Percentiles rank a stretch among this genome's conserved stretches.
phyloP scores from a whole-genome alignment of 352 stramenopile species.

The Globisporangium recalcitrans region DNA sequence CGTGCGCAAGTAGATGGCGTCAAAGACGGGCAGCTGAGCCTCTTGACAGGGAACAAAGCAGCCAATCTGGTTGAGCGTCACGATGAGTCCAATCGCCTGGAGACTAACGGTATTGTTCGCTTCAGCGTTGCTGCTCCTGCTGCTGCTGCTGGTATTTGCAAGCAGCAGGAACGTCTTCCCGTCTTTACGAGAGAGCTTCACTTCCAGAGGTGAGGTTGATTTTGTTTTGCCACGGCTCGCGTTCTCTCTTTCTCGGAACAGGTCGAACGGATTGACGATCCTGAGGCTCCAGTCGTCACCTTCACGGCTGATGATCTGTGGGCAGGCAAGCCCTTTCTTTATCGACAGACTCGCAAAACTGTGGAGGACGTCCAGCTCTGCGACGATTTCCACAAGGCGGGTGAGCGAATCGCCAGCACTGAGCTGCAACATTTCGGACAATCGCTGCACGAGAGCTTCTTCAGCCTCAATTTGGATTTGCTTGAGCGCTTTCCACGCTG shows the following conservation, averaged over 20 bases:
- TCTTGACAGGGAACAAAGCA: constrained; percentile 51
- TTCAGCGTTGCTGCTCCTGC: constrained; percentile 4
- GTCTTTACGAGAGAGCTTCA: constrained; percentile 11
- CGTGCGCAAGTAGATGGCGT: constrained; percentile 33
- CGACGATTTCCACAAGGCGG: constrained; percentile 11
- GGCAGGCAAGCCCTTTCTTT: constrained; percentile 25
- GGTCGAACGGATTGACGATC: constrained; percentile 24
- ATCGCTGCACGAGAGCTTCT: constrained; percentile 18
- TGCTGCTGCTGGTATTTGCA: constrained; percentile 3
- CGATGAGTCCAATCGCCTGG: constrained; percentile 24
- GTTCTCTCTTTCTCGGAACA: not conserved
- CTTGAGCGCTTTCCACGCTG: constrained; percentile 28
- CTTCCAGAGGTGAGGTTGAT: not conserved
- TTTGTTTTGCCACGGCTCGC: not conserved
- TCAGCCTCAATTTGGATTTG: constrained; percentile 20
- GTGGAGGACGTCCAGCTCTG: constrained; percentile 34
- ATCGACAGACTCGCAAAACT: constrained; percentile 31
- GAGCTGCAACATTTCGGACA: constrained; percentile 12
- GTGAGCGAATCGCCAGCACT: constrained; percentile 9
- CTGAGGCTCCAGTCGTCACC: not conserved
- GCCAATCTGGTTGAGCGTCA: constrained; percentile 50
- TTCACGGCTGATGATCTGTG: constrained; percentile 1
- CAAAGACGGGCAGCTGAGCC: constrained; percentile 37
- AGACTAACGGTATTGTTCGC: constrained; percentile 6
- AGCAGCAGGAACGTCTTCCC: constrained; percentile 29